Conservation (phyloP, 371 early-diverging fungal species). For the Fennellomyces sp. region DNA sequence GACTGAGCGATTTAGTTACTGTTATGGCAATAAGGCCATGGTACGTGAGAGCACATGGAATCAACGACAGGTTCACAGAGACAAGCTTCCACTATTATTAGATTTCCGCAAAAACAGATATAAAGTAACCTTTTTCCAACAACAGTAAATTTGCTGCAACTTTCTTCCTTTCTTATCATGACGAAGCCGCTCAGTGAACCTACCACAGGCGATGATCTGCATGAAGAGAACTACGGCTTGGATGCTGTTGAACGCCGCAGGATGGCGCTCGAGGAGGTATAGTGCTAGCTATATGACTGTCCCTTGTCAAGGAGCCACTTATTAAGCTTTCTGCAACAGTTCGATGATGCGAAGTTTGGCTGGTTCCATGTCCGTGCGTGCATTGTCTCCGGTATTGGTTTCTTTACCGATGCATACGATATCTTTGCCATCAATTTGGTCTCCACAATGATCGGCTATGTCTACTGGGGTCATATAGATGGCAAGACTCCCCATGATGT, state of each 20-base stretch:
- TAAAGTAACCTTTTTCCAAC: neutral
- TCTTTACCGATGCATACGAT: conserved; percentile 91
- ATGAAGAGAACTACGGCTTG: conserved; percentile 13
- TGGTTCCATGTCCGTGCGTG: conserved; percentile 90
- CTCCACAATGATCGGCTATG: conserved; percentile 75
- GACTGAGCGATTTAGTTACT: neutral
- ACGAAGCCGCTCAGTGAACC: neutral
- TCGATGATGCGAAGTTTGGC: conserved; percentile 57
- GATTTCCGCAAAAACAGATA: neutral
- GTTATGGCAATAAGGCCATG: neutral
- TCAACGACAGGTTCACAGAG: conserved; percentile 1
- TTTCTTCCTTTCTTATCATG: conserved; percentile 6
- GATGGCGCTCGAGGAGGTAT: conserved; percentile 41
- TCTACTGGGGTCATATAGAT: conserved; percentile 54
- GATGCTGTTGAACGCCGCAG: conserved; percentile 40
- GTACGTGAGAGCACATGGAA: neutral
- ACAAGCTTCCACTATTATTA: too few relatives aligned
- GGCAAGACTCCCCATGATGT: conserved; percentile 54
- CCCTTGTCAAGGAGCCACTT: neutral
- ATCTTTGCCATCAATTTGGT: conserved; percentile 85
- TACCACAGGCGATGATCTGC: neutral
- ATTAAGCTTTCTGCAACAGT: conserved; percentile 27
- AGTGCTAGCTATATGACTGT: neutral
- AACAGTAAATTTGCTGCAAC: neutral
- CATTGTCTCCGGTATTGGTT: conserved; percentile 86